Conservation (phyloP, 2,329 filamentous ascomycete genomes). For the Cladosporium sp. region DNA sequence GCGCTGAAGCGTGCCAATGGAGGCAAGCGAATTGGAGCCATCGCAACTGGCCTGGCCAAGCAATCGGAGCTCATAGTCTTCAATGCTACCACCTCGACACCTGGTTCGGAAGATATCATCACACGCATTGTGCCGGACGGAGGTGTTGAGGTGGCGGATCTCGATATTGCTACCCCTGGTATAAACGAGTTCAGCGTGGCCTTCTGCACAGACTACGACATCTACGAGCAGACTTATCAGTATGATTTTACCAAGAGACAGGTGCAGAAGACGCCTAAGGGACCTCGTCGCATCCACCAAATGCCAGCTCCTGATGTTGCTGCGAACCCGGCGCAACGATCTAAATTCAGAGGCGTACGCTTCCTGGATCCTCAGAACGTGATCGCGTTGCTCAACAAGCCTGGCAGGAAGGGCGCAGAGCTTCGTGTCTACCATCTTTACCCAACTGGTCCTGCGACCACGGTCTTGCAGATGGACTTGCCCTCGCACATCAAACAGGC, state of each 20-base stretch:
- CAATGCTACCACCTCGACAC: conserved; percentile 56
- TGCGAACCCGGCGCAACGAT: conserved; percentile 26
- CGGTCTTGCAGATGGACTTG: conserved; percentile 55
- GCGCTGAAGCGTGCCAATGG: conserved; percentile 44
- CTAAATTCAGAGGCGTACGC: conserved; percentile 54
- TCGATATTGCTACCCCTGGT: conserved; percentile 64
- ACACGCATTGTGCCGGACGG: conserved; percentile 49
- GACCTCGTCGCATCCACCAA: conserved; percentile 41
- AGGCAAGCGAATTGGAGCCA: conserved; percentile 65
- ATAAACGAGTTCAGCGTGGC: conserved; percentile 65
- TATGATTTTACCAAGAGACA: conserved; percentile 44
- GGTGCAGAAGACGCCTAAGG: conserved; percentile 35
- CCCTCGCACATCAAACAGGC: conserved; percentile 67
- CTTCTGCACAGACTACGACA: conserved; percentile 72
- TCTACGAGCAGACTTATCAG: conserved; percentile 63
- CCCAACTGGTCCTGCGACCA: conserved; percentile 50
- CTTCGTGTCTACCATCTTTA: conserved; percentile 56
- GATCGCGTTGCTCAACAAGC: conserved; percentile 53
- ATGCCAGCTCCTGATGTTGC: conserved; percentile 32
- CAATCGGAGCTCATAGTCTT: conserved; percentile 78
- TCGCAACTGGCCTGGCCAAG: conserved; percentile 69
- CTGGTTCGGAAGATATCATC: conserved; percentile 50
- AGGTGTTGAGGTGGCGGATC: conserved; percentile 59
- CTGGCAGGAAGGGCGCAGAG: conserved; percentile 52
- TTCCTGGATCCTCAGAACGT: conserved; percentile 52